Evolutionary conservation across 1,139 yeast genomes (phyloP), one percentile per base, ranked within the genome.

Genomic region (Protomyces pachydermus): DNA sequence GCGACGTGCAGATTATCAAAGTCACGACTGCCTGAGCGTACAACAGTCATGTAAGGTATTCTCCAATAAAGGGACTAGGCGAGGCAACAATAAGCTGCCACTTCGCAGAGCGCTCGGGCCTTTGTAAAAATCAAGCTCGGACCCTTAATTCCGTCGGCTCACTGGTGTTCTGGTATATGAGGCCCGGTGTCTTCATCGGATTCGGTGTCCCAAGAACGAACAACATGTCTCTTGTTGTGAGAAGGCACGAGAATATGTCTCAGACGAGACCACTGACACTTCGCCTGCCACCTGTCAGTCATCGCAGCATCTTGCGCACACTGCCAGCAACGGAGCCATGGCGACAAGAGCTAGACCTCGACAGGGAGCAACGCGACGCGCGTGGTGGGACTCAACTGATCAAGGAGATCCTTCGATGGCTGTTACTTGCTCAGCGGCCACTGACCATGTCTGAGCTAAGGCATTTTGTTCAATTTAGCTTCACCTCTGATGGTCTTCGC

Each of bases 381-480:
- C 48, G 23, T 42, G 48, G 48, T 10, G 48, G 48, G 2, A 10
- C 12, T 4, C 48, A 42, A 16, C 25, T 42, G 28, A 18, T 42
- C 25, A 42, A 18, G 10, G 54, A 46, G 16, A 16, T 23, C n/a
- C 34, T 56, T 20, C 54, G 48, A 16, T 56, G 60, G 60, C 42
- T 56, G 12, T 32, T 34, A 14, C 37, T 23, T 14, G 32, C 60
- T 8, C 48, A 38, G 8, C 35, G 60, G 28, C 60, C 60, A 14
- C 20, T 56, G 46, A 56, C 60, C 14, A 20, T 56, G 12, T 56
- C 60, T 28, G 60, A 56, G 35, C 60, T 56, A 6, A 32, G 34
- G 25, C 53, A 45, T 3, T 32, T 56, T n/a, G 28, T 56, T 10
- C n/a, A 45, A 10, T 46, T 56, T 14, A 42, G 48, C 23, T 16